Evolutionary conservation across 768 basidiomycete genomes (phyloP), one percentile per base, ranked within the genome.

Genomic region (Pleurotus giganteus): DNA sequence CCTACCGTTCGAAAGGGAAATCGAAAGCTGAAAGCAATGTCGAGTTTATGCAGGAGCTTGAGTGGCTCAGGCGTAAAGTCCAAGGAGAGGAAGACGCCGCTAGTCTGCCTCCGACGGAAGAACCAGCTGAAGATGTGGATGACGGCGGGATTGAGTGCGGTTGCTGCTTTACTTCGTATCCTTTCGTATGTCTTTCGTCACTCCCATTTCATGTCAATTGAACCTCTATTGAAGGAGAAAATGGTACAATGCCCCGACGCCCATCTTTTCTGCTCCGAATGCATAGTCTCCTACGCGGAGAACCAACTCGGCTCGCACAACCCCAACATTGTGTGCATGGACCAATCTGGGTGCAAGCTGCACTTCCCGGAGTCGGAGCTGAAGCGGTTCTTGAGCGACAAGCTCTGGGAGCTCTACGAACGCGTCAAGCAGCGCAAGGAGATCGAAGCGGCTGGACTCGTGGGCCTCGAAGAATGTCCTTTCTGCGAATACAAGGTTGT

Each of bases 241-340:
- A 89, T 94, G 86, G 77, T 91, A 1, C 93, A 95, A 70, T 96
- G 94, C 62, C 85, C 89, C 0, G 93, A 94, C 53, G 84, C 88
- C 0, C 94, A 97, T 66, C 80, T 94, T 2, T 97, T 96, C 72
- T 96, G 94, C 68, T 73, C 66, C 29, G 70, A 75, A 1, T 96
- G 94, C 65, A 80, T 91, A 69, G 80, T 70, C 1, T 70, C 78
- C 2, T 89, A 93, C 62, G 84, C 86, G 1, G 81, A 84, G 29
- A 85, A 75, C 24, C 75, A 83, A 27, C 79, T 95, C 9, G 86
- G 84, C 41, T 71, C 77, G 46, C 86, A 86, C 59, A 78, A 84
- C 61, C 68, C 81, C 44, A 72, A 75, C 23, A 77, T 94, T 55
- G 64, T 77, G n/a, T 96, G 93, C 65, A 93, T 94, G 86, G 89